Percentiles rank a stretch among this genome's conserved stretches.
Evolutionary conservation across 2,329 filamentous ascomycete genomes (phyloP).

Genomic region (Calonectria naviculata): DNA sequence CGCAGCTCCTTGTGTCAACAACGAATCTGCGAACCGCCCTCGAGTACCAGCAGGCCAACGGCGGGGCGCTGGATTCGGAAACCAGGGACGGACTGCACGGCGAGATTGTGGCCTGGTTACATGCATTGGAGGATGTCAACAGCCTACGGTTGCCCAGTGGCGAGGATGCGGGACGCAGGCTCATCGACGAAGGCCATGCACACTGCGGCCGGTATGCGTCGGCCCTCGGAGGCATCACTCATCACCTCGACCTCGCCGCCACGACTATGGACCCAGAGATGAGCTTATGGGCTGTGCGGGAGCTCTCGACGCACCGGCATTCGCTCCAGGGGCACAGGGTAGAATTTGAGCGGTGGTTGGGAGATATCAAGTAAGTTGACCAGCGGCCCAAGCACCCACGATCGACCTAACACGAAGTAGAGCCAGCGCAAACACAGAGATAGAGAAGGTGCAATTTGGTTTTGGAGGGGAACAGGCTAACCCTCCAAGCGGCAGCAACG

Average conservation of each 20-base stretch:
- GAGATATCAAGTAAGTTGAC: neutral
- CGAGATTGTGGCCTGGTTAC: constrained; percentile 7
- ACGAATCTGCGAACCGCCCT: constrained; percentile 1
- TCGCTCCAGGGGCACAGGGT: neutral
- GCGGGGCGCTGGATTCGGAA: neutral
- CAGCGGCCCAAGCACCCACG: neutral
- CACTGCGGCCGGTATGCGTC: constrained; percentile 9
- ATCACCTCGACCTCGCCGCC: neutral
- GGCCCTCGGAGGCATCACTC: constrained; percentile 4
- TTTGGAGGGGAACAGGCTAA: neutral
- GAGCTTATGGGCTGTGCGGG: neutral
- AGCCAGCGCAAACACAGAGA: neutral
- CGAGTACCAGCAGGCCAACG: neutral
- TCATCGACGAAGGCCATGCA: constrained; percentile 4
- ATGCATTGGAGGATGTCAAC: neutral
- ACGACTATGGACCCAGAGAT: constrained; percentile 1
- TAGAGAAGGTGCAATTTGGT: neutral
- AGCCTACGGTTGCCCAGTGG: neutral
- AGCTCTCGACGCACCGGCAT: neutral
- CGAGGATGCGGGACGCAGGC: neutral
- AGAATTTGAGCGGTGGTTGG: constrained; percentile 12
- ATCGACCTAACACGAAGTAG: neutral
- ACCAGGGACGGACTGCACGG: neutral
- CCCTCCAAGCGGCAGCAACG: neutral
- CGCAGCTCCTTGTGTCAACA: constrained; percentile 11